phyloP scores from a whole-genome alignment of 371 early-diverging fungal genomes.

The Mucor racemosus region DNA sequence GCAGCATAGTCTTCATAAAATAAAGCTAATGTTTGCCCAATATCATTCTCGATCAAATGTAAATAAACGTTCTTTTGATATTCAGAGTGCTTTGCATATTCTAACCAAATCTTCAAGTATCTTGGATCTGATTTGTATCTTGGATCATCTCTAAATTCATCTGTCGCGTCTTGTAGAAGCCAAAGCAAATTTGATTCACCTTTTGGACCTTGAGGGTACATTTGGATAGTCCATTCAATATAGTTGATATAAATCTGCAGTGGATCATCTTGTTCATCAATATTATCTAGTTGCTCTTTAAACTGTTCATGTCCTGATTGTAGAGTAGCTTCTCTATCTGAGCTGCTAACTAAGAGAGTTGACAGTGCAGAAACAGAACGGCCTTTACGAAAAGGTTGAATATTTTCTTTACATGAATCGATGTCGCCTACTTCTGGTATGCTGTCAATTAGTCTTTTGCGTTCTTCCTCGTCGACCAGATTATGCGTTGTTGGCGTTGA shows the following conservation, averaged over 20 bases:
- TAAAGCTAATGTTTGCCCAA: conserved; percentile 69
- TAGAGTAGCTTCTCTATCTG: conserved; percentile 39
- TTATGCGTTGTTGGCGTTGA: not conserved
- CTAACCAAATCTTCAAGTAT: conserved; percentile 76
- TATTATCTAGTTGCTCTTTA: conserved; percentile 47
- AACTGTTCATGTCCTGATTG: conserved; percentile 48
- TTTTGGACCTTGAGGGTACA: conserved; percentile 70
- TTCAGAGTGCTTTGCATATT: conserved; percentile 61
- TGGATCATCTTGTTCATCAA: conserved; percentile 75
- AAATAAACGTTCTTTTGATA: conserved; percentile 71
- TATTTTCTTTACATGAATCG: conserved; percentile 85
- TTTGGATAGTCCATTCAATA: conserved; percentile 72
- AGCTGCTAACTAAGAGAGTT: conserved; percentile 35
- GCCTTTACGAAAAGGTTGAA: conserved; percentile 70
- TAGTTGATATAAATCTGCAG: conserved; percentile 75
- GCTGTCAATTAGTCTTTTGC: not conserved
- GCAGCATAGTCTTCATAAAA: conserved; percentile 84
- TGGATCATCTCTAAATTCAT: conserved; percentile 60
- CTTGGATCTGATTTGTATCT: conserved; percentile 80
- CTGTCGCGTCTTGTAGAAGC: conserved; percentile 65
- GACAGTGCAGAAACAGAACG: conserved; percentile 64
- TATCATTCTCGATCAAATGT: conserved; percentile 69
- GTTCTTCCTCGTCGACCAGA: not conserved
- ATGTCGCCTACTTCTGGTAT: conserved; percentile 48
- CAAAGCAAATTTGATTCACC: conserved; percentile 56